phyloP scores from a whole-genome alignment of 169 alveolate species.

The Plasmodium reichenowi region DNA sequence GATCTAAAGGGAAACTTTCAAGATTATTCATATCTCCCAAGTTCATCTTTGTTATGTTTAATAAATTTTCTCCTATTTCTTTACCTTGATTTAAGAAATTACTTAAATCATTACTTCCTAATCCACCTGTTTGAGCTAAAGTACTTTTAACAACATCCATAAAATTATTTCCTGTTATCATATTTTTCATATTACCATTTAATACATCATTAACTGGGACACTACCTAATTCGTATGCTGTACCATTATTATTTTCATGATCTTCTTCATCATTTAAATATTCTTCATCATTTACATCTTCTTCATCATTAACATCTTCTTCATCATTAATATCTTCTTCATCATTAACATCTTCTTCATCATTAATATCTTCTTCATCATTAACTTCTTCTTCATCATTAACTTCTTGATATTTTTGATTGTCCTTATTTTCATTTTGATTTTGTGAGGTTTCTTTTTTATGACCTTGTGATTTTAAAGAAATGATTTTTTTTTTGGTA shows the following conservation, averaged over 20 bases:
- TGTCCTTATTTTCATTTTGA: neutral
- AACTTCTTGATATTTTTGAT: neutral
- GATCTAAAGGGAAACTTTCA: neutral
- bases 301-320: neutral
- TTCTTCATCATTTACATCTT: neutral
- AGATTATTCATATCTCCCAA: neutral
- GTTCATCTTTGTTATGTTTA: neutral
- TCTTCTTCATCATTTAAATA: neutral
- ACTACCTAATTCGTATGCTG: constrained; percentile 1
- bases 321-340: neutral
- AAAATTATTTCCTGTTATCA: constrained; percentile 9
- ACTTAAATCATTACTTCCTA: constrained; percentile 7
- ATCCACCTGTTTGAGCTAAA: constrained; percentile 11
- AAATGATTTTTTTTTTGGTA: too few species aligned
- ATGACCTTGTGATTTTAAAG: too few species aligned
- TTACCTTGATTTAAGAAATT: constrained; percentile 44
- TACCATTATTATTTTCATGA: neutral
- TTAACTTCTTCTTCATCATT: neutral
- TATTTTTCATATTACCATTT: constrained; percentile 14
- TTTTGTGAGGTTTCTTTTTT: neutral
- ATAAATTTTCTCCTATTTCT: constrained; percentile 38
- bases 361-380: neutral
- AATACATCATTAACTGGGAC: constrained; percentile 13
- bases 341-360: neutral
- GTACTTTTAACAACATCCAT: constrained; percentile 33